Percentiles rank a stretch among this genome's conserved stretches.
These are phyloP conservation scores for Podochytrium sp. DNA, from an alignment of 192 early-diverging fungal genomes.

Conservation along the genomic window DNA sequence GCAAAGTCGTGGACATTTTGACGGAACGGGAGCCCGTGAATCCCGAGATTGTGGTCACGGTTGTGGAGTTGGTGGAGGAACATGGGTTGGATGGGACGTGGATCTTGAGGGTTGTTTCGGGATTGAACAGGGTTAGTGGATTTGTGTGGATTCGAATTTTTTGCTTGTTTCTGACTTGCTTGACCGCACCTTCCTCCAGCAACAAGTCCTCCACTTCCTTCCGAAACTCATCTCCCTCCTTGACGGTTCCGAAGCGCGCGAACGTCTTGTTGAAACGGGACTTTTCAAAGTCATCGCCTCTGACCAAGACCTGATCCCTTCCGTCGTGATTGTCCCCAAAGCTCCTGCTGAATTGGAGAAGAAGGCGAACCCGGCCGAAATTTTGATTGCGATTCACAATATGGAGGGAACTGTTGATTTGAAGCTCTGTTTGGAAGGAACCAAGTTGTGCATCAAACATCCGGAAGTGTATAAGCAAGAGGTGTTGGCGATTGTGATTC, in stretches of 20 bases:
- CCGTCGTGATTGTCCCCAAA: neutral
- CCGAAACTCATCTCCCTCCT: conserved; percentile 66
- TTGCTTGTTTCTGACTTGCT: conserved; percentile 14
- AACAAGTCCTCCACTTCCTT: conserved; percentile 59
- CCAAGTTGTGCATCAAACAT: conserved; percentile 73
- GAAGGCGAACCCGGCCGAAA: conserved; percentile 65
- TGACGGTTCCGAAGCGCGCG: conserved; percentile 65
- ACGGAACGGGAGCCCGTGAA: conserved; percentile 61
- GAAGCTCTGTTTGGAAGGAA: conserved; percentile 69
- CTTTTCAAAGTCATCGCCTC: conserved; percentile 61
- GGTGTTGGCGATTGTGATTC: conserved; percentile 69
- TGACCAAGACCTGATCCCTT: conserved; percentile 4
- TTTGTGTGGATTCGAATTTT: too few relatives aligned
- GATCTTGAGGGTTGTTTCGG: conserved; percentile 69
- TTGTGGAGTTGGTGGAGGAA: conserved; percentile 54
- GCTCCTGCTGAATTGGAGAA: neutral
- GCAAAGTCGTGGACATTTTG: conserved; percentile 66
- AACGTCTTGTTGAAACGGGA: conserved; percentile 63
- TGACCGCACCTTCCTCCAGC: conserved; percentile 33
- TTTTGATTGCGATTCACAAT: conserved; percentile 70
- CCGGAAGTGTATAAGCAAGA: conserved; percentile 71
- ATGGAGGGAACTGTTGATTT: conserved; percentile 71
- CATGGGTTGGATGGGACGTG: conserved; percentile 67
- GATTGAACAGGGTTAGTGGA: conserved; percentile 59
- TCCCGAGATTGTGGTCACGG: conserved; percentile 58